Base-by-base conservation (phyloP, 192 early-diverging fungal species). In the Mortierella antarctica region DNA sequence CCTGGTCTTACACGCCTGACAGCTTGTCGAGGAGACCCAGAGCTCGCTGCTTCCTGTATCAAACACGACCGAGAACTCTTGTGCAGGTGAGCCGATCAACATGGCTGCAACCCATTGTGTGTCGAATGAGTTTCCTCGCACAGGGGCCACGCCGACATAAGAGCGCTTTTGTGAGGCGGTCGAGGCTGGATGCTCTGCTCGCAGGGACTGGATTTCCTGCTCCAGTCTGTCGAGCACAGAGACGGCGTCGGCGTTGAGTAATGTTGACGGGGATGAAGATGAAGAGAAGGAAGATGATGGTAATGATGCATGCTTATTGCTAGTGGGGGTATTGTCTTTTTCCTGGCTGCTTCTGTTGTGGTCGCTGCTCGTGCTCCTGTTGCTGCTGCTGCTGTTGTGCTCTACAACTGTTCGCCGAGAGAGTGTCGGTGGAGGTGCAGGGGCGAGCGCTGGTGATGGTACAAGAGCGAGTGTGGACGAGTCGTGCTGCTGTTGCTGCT, bases 41-140 rank as follows among this genome's bases (percentile, higher is more conserved):
- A 88, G 83, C 56, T 90, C 89, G 6, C 84, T 85, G 70, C 85
- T 86, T 49, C 89, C 89, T 0, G 89, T 90, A 57, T 90, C 89
- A 67, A 90, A 89, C 18, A 90, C 87, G 14, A 90, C 88, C 8
- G 76, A 73, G 57, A 90, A 90, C 60, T 61, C 77, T 66, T 90
- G 89, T 14, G 83, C 65, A 4, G 89, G 87, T 12, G 89, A 84
- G 9, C 89, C 89, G 12, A 90, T 70, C 44, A 77, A 18, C 51
- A 90, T 70, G 14, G 77, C 77, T 4, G 77, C 77, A 4, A 80
- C 77, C 77, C 77, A 80, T 68, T 80, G 77, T 15, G 77, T 80
- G 15, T 80, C 77, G 2, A 80, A 61, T 5, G 77, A 61, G 21
- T 80, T 71, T 14, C 77, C 77, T 49, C 77, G 57, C 17, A 80